Base-by-base conservation (phyloP, 305 asterid species). In the Rubia peregrina region DNA sequence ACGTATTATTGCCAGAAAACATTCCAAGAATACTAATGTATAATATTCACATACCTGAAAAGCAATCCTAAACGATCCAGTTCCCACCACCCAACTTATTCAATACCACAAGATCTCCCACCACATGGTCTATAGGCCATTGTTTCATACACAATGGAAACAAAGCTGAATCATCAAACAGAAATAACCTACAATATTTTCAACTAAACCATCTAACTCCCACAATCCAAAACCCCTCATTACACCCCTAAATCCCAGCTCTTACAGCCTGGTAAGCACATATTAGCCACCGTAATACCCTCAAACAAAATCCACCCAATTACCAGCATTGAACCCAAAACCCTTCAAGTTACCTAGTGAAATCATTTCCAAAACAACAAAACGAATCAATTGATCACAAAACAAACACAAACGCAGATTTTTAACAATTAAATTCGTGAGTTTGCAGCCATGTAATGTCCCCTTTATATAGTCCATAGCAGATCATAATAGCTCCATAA, bases 31-130 rank as follows among this genome's bases (percentile, higher is more conserved):
- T 22, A 65, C 30, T 61, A 57, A 63, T 13, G 21, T 51, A 17
- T 9, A 17, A 51, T 21, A 71, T 72, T 36, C 67, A 72, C 22
- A 61, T 80, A 88, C 98, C 95, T 88, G 97, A 78, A 88, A 90
- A 76, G 90, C 98, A 70, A 90, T 69, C 59, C 98, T 97, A 83
- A 92, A 92, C 8, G 98, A 88, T 69, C 98, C 97, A 17, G 95
- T 90, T 67, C 98, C 97, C 42, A 92, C 98, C 72, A 87, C 97
- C 73, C 97, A n/a, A 13, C 26, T n/a, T 26, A 19, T 36, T 71
- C 4, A 61, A 3, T 16, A 53, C 60, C 26, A 8, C 7, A 46
- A 4, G 56, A 9, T 44, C 57, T 60, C 67, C n/a, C 43, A 41
- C 44, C 44, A 41, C 44, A 41, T 30, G 33, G 33, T 30, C 33